These are phyloP conservation scores for Rhododendron ferrugineum DNA, from an alignment of 148 eudicot species.

Conservation along the genomic window DNA sequence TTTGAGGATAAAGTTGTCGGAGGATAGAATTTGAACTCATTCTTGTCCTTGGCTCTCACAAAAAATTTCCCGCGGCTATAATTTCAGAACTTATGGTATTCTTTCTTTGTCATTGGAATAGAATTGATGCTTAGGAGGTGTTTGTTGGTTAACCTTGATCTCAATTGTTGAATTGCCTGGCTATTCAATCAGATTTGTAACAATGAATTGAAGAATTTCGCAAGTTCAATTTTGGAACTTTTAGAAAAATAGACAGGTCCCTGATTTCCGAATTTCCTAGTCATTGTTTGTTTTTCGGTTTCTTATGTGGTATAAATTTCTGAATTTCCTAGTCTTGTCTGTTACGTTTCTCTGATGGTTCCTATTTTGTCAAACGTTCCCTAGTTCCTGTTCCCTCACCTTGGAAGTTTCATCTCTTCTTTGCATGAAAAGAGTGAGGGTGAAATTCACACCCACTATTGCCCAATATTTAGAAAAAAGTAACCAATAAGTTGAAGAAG, in stretches of 20 bases:
- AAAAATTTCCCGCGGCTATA: neutral
- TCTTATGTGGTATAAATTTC: neutral
- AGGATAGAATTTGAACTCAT: neutral
- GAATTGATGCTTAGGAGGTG: neutral
- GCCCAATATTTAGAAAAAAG: neutral
- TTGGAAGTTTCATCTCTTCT: neutral
- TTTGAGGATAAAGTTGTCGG: neutral
- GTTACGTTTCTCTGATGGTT: neutral
- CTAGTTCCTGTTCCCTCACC: neutral
- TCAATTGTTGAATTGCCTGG: constrained; percentile 12
- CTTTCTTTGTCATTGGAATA: neutral
- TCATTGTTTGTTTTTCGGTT: neutral
- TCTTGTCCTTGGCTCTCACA: neutral
- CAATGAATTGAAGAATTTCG: neutral
- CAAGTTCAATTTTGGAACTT: neutral
- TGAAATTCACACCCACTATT: neutral
- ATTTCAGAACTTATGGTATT: neutral
- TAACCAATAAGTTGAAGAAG: too few relatives aligned
- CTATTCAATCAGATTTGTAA: neutral
- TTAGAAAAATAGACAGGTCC: neutral
- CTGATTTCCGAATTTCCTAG: neutral
- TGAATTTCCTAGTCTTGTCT: neutral
- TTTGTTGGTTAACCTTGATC: constrained; percentile 11
- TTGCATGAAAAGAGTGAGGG: neutral
- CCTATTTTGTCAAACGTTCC: neutral